phyloP scores from a whole-genome alignment of 441 rosid species.

The Croton setiger region DNA sequence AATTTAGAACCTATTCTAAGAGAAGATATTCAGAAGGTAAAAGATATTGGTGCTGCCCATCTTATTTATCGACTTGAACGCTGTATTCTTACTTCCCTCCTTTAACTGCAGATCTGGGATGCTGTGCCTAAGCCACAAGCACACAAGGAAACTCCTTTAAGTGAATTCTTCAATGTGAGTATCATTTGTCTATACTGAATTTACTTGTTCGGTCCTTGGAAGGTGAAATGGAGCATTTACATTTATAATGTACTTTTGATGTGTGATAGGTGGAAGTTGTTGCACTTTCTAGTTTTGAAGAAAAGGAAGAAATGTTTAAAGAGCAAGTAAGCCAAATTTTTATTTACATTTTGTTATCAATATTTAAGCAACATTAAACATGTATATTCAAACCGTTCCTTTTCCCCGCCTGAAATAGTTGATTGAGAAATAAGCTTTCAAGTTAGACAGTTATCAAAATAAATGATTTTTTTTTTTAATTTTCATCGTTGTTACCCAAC shows the following conservation, averaged over 20 bases:
- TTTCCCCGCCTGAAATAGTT: not conserved
- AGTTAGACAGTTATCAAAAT: not conserved
- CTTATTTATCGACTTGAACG: conserved; percentile 12
- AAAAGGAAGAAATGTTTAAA: conserved; percentile 92
- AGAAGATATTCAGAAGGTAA: conserved; percentile 98
- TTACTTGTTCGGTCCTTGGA: conserved; percentile 6
- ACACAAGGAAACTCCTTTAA: conserved; percentile 86
- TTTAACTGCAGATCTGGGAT: conserved; percentile 87
- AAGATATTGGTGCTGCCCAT: conserved; percentile 16
- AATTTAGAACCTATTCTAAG: conserved; percentile 91
- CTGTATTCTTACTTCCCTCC: conserved; percentile 12
- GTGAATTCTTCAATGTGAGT: conserved; percentile 96
- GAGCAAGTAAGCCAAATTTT: conserved; percentile 67
- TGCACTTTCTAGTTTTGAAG: conserved; percentile 98
- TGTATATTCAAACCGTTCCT: not conserved
- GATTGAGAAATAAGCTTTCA: not conserved
- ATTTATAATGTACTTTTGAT: conserved; percentile 19
- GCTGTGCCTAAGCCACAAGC: conserved; percentile 92
- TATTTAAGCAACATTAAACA: not conserved
- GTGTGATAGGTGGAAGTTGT: conserved; percentile 83
- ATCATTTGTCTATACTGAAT: not conserved
- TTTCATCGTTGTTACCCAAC: not conserved
- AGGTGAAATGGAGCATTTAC: conserved; percentile 12
- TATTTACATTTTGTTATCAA: not conserved
- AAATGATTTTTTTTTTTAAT: not conserved